Conservation (phyloP, 1,284 basidiomycete species). For the Rugosomyces carneus region DNA sequence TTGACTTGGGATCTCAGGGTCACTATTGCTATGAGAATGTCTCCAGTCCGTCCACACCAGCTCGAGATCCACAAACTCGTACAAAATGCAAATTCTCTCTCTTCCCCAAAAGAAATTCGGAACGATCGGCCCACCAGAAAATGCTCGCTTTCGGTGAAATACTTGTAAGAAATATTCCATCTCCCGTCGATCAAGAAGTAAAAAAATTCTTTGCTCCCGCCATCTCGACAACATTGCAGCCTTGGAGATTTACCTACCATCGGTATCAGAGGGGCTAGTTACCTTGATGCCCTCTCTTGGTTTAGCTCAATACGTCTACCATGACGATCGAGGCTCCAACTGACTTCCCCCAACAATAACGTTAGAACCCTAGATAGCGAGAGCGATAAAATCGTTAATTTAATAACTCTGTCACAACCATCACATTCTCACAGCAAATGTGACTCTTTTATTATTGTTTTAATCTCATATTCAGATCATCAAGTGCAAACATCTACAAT, state of each 20-base stretch:
- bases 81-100: background rate
- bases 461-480: conserved; percentile 11
- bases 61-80: conserved; percentile 4
- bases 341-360: background rate
- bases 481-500: conserved; percentile 16
- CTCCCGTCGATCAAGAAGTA: conserved; percentile 14
- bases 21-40: conserved; percentile 12
- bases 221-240: conserved; percentile 15
- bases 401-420: conserved; percentile 14
- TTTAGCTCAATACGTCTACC: conserved; percentile 7
- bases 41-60: background rate
- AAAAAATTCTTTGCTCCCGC: background rate
- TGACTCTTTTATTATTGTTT: background rate
- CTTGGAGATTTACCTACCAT: background rate
- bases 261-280: conserved; percentile 5
- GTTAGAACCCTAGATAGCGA: conserved; percentile 16
- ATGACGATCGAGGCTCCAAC: conserved; percentile 4
- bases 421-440: conserved; percentile 10
- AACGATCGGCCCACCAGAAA: background rate
- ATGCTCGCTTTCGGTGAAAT: background rate
- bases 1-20: conserved; percentile 24
- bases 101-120: conserved; percentile 3
- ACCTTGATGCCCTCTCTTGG: conserved; percentile 3
- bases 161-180: conserved; percentile 5
- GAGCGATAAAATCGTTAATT: conserved; percentile 10